Evolutionary conservation across 1,284 basidiomycete species (phyloP).

Genomic region (Bondarzewia mesenterica): DNA sequence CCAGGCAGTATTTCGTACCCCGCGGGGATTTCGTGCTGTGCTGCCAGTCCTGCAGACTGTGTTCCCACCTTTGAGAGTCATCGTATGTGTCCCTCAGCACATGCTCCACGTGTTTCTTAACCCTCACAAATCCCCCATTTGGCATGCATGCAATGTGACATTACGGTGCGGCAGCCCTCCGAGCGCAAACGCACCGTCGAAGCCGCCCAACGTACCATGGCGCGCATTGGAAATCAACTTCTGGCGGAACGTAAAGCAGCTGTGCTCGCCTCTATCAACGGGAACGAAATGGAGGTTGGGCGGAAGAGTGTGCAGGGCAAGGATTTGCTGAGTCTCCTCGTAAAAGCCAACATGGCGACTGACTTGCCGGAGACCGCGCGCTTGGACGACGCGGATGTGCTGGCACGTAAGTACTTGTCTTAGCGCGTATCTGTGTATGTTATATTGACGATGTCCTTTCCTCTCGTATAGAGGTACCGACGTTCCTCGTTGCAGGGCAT

Average conservation of each 20-base stretch:
- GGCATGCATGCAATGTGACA: too few relatives aligned
- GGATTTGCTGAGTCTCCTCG: slow-evolving; percentile 47
- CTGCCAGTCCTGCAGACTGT: background rate
- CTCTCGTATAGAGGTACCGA: slow-evolving; percentile 43
- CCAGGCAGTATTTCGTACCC: slow-evolving; percentile 15
- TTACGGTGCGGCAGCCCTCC: slow-evolving; percentile 1
- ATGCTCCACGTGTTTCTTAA: slow-evolving; percentile 8
- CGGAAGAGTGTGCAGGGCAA: slow-evolving; percentile 15
- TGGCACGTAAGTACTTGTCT: slow-evolving; percentile 50
- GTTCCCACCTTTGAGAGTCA: slow-evolving; percentile 7
- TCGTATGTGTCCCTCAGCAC: slow-evolving; percentile 6
- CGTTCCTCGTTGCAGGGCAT: slow-evolving; percentile 64
- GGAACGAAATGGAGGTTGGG: background rate
- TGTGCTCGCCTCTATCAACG: slow-evolving; percentile 5
- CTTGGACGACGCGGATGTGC: slow-evolving; percentile 66
- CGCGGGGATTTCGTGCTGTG: slow-evolving; percentile 3
- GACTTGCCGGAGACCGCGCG: slow-evolving; percentile 50
- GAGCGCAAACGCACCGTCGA: slow-evolving; percentile 4
- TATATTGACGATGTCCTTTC: background rate
- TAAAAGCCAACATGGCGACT: slow-evolving; percentile 56
- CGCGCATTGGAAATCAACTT: slow-evolving; percentile 29
- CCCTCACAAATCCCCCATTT: too few relatives aligned
- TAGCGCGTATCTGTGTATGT: background rate
- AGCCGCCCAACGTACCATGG: slow-evolving; percentile 10
- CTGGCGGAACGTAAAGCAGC: slow-evolving; percentile 35